A percentile compares a stretch with the other conserved stretches of the same genome.
Evolutionary conservation across 2,329 filamentous ascomycete genomes (phyloP).

Genomic region (Beauveria varroae): DNA sequence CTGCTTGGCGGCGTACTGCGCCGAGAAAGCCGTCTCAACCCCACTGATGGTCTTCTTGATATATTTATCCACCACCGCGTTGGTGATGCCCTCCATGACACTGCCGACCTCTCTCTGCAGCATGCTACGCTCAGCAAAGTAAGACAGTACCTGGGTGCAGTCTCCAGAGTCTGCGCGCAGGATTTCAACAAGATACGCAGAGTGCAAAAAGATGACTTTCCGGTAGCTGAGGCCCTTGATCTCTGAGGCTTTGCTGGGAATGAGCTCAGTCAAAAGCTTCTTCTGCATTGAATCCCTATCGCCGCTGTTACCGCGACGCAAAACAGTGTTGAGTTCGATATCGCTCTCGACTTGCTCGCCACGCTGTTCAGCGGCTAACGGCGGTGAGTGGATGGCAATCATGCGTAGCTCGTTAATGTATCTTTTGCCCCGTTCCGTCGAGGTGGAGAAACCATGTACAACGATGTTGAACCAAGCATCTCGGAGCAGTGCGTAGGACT

Average conservation of each 20-base stretch:
- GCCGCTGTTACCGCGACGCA: constrained; percentile 76
- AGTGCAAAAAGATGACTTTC: constrained; percentile 85
- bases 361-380: constrained; percentile 80
- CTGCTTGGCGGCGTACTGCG: constrained; percentile 82
- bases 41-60: constrained; percentile 67
- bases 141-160: constrained; percentile 81
- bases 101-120: constrained; percentile 54
- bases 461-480: constrained; percentile 99
- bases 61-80: constrained; percentile 72
- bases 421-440: constrained; percentile 64
- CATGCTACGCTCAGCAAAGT: constrained; percentile 91
- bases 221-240: constrained; percentile 80
- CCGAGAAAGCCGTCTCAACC: constrained; percentile 71
- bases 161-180: constrained; percentile 80
- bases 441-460: constrained; percentile 79
- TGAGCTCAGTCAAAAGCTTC: constrained; percentile 62
- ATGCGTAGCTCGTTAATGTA: constrained; percentile 71
- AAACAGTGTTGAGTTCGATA: constrained; percentile 89
- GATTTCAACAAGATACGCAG: constrained; percentile 82
- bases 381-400: constrained; percentile 80
- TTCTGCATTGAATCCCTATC: constrained; percentile 77
- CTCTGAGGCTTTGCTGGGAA: constrained; percentile 70
- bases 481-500: constrained; percentile 65
- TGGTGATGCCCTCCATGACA: constrained; percentile 56
- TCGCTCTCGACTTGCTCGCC: constrained; percentile 91